Base-by-base conservation (phyloP, 805 yeast genomes). In the Candida methanosorbosa region DNA sequence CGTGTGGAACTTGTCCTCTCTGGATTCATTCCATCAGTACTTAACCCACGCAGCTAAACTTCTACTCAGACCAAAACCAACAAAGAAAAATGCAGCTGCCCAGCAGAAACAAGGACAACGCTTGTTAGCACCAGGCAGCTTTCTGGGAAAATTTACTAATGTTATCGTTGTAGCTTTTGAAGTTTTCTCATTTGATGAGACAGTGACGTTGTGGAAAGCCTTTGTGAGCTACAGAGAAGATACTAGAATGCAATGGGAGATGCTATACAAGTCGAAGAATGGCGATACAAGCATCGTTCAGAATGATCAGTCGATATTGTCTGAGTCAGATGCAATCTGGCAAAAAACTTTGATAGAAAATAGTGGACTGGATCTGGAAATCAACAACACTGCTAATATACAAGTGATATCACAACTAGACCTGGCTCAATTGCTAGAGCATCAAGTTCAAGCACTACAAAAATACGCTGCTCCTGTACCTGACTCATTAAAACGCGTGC, bases 371-470 rank as follows among this genome's bases (percentile, higher is more conserved):
- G 33, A 26, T 18, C 31, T 23, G 19, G 33, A 45, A 5, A 28
- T 47, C 30, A 26, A 27, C 29, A 37, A 36, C 12, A 33, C 42
- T 17, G 40, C 39, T 4, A 45, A 56, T 4, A 37, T 61, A 8
- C 37, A 59, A 1, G 57, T 72, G 5, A 51, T 73, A 1, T 70
- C 82, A 1, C 71, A 70, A 34, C 61, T 64, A 26, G 81, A 75
- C 45, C 44, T 78, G 12, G 61, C 69, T 9, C 57, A 59, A 12
- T 50, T 78, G 34, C 52, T 78, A 16, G 70, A 71, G 28, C 63
- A 67, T 29, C 83, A 78, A 40, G 70, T 78, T 3, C 59, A 61
- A 18, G 53, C 70, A 5, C 48, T 77, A 17, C 81, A 78, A 43
- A 52, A 64, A 1, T 64, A 58, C 41, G 78, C 81, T 1, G 61